Percentiles rank a stretch among this genome's conserved stretches.
phyloP scores from a whole-genome alignment of 2,329 filamentous ascomycete genomes.

The Pseudocercospora cruenta region DNA sequence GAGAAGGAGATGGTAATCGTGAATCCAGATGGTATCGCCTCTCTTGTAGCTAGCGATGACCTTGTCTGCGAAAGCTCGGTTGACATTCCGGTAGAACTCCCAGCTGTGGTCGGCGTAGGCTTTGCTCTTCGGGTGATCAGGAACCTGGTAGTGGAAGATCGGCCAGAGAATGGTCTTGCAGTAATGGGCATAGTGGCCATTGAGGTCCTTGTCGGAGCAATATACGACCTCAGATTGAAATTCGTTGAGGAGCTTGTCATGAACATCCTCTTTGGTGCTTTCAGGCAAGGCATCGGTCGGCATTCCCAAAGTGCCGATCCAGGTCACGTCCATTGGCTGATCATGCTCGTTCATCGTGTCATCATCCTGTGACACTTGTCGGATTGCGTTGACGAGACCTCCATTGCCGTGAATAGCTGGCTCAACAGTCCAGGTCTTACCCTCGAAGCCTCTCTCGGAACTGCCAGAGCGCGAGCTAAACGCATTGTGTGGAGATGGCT shows the following conservation, averaged over 20 bases:
- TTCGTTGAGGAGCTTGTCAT: conserved; percentile 77
- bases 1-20: conserved; percentile 91
- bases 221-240: conserved; percentile 83
- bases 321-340: conserved; percentile 75
- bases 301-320: conserved; percentile 92
- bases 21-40: conserved; percentile 90
- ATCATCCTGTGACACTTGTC: conserved; percentile 62
- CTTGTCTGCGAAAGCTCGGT: conserved; percentile 88
- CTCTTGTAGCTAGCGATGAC: conserved; percentile 92
- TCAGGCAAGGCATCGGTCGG: conserved; percentile 83
- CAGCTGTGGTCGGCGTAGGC: conserved; percentile 97
- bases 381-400: conserved; percentile 84
- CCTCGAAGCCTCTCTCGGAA: conserved; percentile 61
- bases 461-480: conserved; percentile 39
- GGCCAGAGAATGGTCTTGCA: conserved; percentile 98
- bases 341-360: conserved; percentile 50
- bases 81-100: conserved; percentile 79
- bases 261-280: conserved; percentile 79
- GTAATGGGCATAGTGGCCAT: conserved; percentile 92
- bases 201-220: conserved; percentile 87
- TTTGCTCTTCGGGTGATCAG: conserved; percentile 97
- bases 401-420: conserved; percentile 90
- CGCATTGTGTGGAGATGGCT: conserved; percentile 23
- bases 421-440: conserved; percentile 81
- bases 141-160: conserved; percentile 97